Conservation (phyloP, 106 monocot species). For the Gastrodia elata region DNA sequence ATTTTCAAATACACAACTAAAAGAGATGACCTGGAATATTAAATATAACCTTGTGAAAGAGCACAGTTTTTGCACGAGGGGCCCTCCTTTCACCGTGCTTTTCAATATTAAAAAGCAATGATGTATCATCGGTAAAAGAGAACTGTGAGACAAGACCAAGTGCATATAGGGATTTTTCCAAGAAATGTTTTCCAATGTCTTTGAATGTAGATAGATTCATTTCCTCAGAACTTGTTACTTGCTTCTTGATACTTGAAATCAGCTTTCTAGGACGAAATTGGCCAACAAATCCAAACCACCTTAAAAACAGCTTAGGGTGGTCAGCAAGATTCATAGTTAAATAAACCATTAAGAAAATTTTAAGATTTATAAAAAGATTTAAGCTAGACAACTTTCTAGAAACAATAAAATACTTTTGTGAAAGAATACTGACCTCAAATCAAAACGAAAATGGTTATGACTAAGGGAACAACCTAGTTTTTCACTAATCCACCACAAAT, state of each 20-base stretch:
- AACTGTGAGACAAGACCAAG: constrained; percentile 62
- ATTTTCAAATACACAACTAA: neutral
- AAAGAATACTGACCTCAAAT: neutral
- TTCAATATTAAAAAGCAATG: constrained; percentile 55
- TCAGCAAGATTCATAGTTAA: constrained; percentile 3
- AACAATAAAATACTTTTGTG: neutral
- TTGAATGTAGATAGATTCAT: constrained; percentile 39
- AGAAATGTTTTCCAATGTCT: constrained; percentile 56
- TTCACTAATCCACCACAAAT: neutral
- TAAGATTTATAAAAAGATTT: neutral
- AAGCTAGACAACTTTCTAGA: neutral
- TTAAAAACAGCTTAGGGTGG: constrained; percentile 13
- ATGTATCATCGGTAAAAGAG: constrained; percentile 45
- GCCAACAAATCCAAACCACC: constrained; percentile 68
- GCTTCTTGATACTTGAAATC: constrained; percentile 56
- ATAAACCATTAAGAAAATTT: neutral
- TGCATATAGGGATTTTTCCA: constrained; percentile 69
- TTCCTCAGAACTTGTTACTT: constrained; percentile 45
- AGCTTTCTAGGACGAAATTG: constrained; percentile 73
- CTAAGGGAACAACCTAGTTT: neutral
- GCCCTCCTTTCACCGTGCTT: constrained; percentile 45
- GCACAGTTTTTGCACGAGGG: constrained; percentile 38
- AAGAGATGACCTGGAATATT: neutral
- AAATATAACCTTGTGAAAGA: constrained; percentile 39
- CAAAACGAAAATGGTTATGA: neutral